Evolutionary conservation across 2,329 filamentous ascomycete species (phyloP).

Genomic region (Xylariaceae sp.): DNA sequence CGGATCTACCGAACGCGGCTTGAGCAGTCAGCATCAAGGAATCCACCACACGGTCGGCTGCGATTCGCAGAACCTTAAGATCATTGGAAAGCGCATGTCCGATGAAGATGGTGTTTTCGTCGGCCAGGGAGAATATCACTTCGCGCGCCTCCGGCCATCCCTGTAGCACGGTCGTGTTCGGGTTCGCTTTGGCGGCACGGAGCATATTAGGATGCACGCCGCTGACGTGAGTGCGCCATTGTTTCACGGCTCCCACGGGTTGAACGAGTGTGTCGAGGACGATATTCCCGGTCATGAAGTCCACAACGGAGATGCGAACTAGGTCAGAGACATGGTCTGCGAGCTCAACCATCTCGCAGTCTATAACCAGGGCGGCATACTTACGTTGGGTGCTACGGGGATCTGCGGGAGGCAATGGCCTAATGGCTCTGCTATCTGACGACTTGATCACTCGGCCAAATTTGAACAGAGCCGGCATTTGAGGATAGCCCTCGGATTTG

Average conservation of each 20-base stretch:
- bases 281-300: constrained; percentile 44
- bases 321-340: constrained; percentile 19
- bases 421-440: neutral
- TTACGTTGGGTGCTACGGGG: neutral
- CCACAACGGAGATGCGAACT: constrained; percentile 32
- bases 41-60: constrained; percentile 43
- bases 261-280: constrained; percentile 42
- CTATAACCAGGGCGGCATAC: constrained; percentile 39
- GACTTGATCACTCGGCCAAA: neutral
- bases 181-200: constrained; percentile 26
- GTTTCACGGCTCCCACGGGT: constrained; percentile 32
- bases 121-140: constrained; percentile 40
- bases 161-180: constrained; percentile 27
- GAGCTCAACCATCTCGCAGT: constrained; percentile 47
- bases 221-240: constrained; percentile 37
- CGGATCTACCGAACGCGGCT: constrained; percentile 27
- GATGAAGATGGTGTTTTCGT: constrained; percentile 43
- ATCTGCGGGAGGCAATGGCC: constrained; percentile 1
- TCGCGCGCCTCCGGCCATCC: constrained; percentile 43
- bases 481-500: neutral
- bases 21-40: constrained; percentile 39
- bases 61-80: constrained; percentile 40
- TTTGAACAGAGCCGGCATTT: neutral
- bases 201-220: constrained; percentile 39
- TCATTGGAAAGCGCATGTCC: constrained; percentile 47